Conservation (phyloP, 2,329 filamentous ascomycete genomes). For the Colletotrichum gigasporum region DNA sequence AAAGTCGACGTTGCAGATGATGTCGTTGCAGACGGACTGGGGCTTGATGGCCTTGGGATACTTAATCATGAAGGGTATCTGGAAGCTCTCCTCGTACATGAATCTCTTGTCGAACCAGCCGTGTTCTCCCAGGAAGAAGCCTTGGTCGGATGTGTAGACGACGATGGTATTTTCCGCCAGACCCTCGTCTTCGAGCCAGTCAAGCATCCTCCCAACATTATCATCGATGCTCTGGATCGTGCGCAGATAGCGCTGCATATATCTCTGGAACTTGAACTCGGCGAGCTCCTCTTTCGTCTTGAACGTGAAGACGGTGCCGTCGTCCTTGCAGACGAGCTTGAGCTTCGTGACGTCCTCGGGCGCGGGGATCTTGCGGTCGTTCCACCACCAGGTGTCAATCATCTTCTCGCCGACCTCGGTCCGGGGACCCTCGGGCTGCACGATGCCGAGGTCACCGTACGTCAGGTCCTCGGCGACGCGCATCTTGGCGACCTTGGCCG, state of each 20-base stretch:
- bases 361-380: slow-evolving; percentile 39
- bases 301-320: slow-evolving; percentile 57
- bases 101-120: slow-evolving; percentile 68
- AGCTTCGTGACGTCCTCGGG: slow-evolving; percentile 41
- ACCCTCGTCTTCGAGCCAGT: slow-evolving; percentile 52
- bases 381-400: slow-evolving; percentile 36
- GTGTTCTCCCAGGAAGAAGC: slow-evolving; percentile 66
- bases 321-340: slow-evolving; percentile 57
- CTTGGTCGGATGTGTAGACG: slow-evolving; percentile 64
- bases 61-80: slow-evolving; percentile 63
- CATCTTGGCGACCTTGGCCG: slow-evolving; percentile 61
- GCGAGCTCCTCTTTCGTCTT: slow-evolving; percentile 49
- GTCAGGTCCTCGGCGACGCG: slow-evolving; percentile 60
- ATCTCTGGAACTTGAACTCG: slow-evolving; percentile 65
- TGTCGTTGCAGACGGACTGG: slow-evolving; percentile 53
- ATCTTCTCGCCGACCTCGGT: slow-evolving; percentile 46
- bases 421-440: slow-evolving; percentile 60
- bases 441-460: slow-evolving; percentile 56
- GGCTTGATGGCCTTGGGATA: slow-evolving; percentile 53
- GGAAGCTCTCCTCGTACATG: slow-evolving; percentile 66
- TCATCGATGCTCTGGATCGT: slow-evolving; percentile 63
- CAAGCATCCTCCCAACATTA: slow-evolving; percentile 57
- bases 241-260: slow-evolving; percentile 64
- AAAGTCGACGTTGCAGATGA: slow-evolving; percentile 64
- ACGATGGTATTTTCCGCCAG: slow-evolving; percentile 58